Percentiles rank a stretch among this genome's conserved stretches.
Evolutionary conservation across 768 basidiomycete genomes (phyloP).

Genomic region (Lentinula guzmanii): DNA sequence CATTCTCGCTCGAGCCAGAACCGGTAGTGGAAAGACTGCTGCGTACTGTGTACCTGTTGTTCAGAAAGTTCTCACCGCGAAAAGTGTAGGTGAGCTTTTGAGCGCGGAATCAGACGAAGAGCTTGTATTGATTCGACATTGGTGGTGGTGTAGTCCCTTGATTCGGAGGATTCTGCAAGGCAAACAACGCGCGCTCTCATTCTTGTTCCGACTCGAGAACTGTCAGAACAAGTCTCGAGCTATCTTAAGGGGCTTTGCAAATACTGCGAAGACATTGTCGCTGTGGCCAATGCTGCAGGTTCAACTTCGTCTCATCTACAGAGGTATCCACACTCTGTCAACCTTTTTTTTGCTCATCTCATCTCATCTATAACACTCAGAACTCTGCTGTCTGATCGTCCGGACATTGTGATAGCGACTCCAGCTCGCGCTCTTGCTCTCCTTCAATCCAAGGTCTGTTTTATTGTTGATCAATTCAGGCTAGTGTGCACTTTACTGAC

Average conservation of each 20-base stretch:
- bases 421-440: constrained; percentile 65
- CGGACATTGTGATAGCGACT: constrained; percentile 77
- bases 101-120: too few relatives aligned
- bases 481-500: too few relatives aligned
- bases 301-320: constrained; percentile 69
- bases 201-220: constrained; percentile 86
- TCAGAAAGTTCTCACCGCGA: constrained; percentile 80
- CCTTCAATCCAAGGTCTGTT: constrained; percentile 61
- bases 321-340: constrained; percentile 37
- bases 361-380: constrained; percentile 14
- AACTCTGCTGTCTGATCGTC: constrained; percentile 49
- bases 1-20: constrained; percentile 89
- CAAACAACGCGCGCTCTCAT: constrained; percentile 71
- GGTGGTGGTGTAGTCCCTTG: constrained; percentile 24
- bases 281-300: constrained; percentile 69
- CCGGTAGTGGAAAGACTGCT: constrained; percentile 95
- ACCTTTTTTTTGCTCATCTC: neutral
- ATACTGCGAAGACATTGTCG: constrained; percentile 73
- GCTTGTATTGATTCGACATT: neutral
- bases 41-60: constrained; percentile 91
- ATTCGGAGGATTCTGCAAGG: constrained; percentile 30
- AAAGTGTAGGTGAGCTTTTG: constrained; percentile 54
- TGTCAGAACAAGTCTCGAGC: constrained; percentile 82
- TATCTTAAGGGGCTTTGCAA: constrained; percentile 59
- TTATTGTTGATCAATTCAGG: neutral